Evolutionary conservation across 495 filamentous ascomycete species (phyloP).

Genomic region (Haplographium delicatum): DNA sequence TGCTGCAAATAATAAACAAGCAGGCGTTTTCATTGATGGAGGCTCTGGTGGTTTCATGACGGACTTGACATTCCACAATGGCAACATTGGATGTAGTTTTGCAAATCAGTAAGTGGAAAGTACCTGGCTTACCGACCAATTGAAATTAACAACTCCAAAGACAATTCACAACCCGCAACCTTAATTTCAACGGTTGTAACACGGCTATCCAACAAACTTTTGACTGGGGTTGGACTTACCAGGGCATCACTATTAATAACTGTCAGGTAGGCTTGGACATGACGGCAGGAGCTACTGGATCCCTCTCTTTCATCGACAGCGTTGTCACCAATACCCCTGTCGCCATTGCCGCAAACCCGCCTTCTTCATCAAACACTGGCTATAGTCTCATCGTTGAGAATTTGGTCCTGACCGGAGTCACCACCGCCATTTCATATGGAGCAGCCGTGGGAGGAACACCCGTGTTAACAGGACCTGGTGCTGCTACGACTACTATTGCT

Average conservation of each 20-base stretch:
- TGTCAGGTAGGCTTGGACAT: conserved; percentile 57
- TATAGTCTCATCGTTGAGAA: conserved; percentile 61
- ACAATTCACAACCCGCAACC: conserved; percentile 73
- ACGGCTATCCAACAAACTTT: conserved; percentile 51
- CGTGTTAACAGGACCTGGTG: conserved; percentile 53
- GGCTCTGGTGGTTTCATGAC: conserved; percentile 68
- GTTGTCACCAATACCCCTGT: conserved; percentile 43
- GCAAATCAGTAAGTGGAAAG: conserved; percentile 53
- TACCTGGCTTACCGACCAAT: neutral
- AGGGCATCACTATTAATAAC: conserved; percentile 56
- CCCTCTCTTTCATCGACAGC: conserved; percentile 63
- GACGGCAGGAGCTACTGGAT: too few species aligned
- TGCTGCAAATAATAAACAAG: conserved; percentile 44
- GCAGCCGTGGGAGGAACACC: conserved; percentile 43
- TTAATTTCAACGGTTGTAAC: conserved; percentile 54
- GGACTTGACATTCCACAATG: conserved; percentile 64
- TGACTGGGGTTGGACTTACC: conserved; percentile 44
- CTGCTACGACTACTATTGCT: too few species aligned
- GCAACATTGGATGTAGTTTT: conserved; percentile 55
- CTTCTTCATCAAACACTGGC: conserved; percentile 43
- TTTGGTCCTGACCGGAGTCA: conserved; percentile 44
- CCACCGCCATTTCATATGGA: conserved; percentile 45
- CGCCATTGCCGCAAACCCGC: conserved; percentile 34
- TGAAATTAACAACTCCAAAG: conserved; percentile 5
- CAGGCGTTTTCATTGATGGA: conserved; percentile 55